Evolutionary conservation across 2,329 filamentous ascomycete genomes (phyloP).

Genomic region (Fusarium sterilihyphosum): DNA sequence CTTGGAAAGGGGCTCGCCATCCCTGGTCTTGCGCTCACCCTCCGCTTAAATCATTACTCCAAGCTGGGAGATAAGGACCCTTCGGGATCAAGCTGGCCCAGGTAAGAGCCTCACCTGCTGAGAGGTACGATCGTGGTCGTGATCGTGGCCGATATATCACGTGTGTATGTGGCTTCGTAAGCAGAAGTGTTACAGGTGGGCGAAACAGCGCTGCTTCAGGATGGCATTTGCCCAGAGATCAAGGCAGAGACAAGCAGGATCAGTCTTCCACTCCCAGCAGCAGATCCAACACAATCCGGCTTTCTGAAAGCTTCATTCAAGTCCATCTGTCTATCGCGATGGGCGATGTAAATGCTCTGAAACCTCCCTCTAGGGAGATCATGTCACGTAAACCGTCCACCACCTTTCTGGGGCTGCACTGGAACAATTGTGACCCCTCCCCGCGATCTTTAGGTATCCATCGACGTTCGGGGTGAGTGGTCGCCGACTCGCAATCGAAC

Average conservation of each 20-base stretch:
- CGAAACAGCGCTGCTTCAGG: neutral
- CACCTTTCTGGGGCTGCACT: neutral
- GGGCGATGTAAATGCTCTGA: neutral
- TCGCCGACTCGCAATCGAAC: neutral
- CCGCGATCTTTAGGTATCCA: neutral
- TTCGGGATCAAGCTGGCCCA: neutral
- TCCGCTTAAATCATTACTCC: neutral
- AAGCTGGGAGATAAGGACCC: neutral
- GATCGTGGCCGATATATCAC: neutral
- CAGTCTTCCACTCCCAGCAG: neutral
- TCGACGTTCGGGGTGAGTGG: neutral
- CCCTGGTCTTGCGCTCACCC: neutral
- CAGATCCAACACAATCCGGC: neutral
- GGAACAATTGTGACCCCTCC: neutral
- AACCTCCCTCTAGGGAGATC: neutral
- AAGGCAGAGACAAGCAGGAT: neutral
- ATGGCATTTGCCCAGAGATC: neutral
- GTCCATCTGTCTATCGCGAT: neutral
- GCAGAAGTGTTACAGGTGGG: neutral
- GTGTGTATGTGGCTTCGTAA: neutral
- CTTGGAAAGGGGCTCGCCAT: neutral
- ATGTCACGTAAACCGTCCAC: neutral
- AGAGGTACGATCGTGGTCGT: neutral
- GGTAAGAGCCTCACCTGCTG: neutral
- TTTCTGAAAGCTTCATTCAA: neutral